Evolutionary conservation across 140 eudicot species (phyloP).

Genomic region (Stevia rebaudiana): DNA sequence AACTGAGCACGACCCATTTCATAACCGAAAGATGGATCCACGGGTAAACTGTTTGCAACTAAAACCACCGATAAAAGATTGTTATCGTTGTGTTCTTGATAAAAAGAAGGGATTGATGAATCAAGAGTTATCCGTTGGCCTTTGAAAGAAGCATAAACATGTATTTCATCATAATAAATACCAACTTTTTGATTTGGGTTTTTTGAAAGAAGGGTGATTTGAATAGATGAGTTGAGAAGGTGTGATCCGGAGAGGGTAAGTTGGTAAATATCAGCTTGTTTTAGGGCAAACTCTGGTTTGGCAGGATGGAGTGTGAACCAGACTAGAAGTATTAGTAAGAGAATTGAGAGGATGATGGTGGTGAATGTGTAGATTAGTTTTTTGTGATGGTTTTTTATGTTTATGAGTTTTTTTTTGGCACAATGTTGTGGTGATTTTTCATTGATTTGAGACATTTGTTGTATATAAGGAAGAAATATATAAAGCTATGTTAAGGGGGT

Average conservation of each 20-base stretch:
- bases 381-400: slow-evolving; percentile 43
- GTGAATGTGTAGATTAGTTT: slow-evolving; percentile 57
- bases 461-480: slow-evolving; percentile 10
- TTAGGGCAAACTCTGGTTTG: slow-evolving; percentile 75
- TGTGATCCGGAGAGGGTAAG: slow-evolving; percentile 62
- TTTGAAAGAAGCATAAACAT: slow-evolving; percentile 63
- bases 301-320: slow-evolving; percentile 75
- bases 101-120: slow-evolving; percentile 59
- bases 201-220: slow-evolving; percentile 47
- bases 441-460: slow-evolving; percentile 33
- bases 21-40: slow-evolving; percentile 61
- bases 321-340: slow-evolving; percentile 60
- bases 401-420: slow-evolving; percentile 30
- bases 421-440: slow-evolving; percentile 53
- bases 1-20: slow-evolving; percentile 69
- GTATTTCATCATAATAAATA: slow-evolving; percentile 59
- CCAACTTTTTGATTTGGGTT: slow-evolving; percentile 81
- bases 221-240: slow-evolving; percentile 69
- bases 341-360: slow-evolving; percentile 51
- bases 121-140: slow-evolving; percentile 63
- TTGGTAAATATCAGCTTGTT: slow-evolving; percentile 60
- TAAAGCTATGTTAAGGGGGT: slow-evolving; percentile 24
- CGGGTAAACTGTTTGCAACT: slow-evolving; percentile 53
- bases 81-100: slow-evolving; percentile 59
- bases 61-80: slow-evolving; percentile 49